Percentiles rank a stretch among this genome's conserved stretches.
Evolutionary conservation across 2,329 filamentous ascomycete genomes (phyloP).

Genomic region (Talaromyces sp.): DNA sequence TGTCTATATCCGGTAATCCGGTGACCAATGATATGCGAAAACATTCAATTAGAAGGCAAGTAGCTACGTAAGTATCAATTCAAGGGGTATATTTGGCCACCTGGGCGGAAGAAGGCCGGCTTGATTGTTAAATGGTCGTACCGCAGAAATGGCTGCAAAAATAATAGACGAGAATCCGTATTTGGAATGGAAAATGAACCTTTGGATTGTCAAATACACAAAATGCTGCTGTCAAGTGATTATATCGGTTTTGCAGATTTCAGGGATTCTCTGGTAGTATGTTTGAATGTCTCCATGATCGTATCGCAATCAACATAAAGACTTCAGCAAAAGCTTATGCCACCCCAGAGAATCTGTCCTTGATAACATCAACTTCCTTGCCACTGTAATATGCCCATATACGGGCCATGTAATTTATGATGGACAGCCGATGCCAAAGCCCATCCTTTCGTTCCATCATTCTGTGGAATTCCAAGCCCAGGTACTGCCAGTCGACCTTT

Average conservation of each 20-base stretch:
- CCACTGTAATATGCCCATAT: background rate
- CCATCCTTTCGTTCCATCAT: constrained; percentile 1
- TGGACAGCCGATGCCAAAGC: background rate
- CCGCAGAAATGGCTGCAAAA: background rate
- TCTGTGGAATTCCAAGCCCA: constrained; percentile 9
- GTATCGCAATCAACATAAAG: background rate
- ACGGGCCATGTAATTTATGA: constrained; percentile 2
- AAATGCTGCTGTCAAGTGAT: background rate
- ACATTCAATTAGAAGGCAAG: background rate
- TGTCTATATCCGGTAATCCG: background rate
- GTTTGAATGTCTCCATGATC: background rate
- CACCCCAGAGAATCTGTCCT: background rate
- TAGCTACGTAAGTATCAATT: too few relatives aligned
- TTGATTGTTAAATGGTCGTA: background rate
- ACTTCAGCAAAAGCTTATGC: background rate
- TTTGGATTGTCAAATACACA: background rate
- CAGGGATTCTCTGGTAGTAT: background rate
- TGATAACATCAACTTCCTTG: background rate
- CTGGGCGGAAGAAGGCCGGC: background rate
- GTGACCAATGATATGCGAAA: background rate
- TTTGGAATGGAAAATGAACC: background rate
- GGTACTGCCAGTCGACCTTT: constrained; percentile 10
- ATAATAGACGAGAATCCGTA: background rate
- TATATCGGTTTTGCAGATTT: background rate
- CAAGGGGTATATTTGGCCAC: too few relatives aligned